These are phyloP conservation scores for Penicillium mononematosum DNA, from an alignment of 495 filamentous ascomycete species.

Conservation along the genomic window DNA sequence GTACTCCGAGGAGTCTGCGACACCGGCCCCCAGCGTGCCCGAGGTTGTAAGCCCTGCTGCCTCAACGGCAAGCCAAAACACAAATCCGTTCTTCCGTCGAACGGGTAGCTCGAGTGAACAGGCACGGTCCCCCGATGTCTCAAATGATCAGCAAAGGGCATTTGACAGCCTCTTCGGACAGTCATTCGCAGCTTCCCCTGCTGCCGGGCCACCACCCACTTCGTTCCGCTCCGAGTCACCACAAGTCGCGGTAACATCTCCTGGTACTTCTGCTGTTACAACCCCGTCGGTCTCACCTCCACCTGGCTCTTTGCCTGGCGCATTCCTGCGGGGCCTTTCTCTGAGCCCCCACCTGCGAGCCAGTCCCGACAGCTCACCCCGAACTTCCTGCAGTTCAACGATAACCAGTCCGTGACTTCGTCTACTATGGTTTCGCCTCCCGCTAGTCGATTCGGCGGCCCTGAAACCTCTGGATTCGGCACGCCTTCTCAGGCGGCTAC, in stretches of 20 bases:
- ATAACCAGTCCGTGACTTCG: conserved; percentile 66
- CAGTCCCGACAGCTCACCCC: conserved; percentile 73
- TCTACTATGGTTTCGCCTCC: conserved; percentile 82
- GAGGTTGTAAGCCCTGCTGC: conserved; percentile 62
- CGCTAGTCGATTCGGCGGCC: conserved; percentile 62
- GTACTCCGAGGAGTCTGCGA: conserved; percentile 37
- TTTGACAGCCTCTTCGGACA: conserved; percentile 93
- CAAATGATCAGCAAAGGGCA: conserved; percentile 58
- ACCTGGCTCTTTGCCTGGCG: conserved; percentile 38
- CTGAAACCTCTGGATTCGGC: conserved; percentile 54
- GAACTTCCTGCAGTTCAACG: conserved; percentile 64
- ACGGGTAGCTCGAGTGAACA: conserved; percentile 63
- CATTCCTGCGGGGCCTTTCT: conserved; percentile 30
- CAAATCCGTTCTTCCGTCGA: conserved; percentile 86
- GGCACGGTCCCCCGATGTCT: conserved; percentile 43
- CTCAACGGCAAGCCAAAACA: conserved; percentile 73
- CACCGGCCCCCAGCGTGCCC: conserved; percentile 44
- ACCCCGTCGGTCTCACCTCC: conserved; percentile 65
- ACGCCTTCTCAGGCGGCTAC: conserved; percentile 54
- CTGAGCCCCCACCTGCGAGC: conserved; percentile 58
- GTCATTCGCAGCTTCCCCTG: conserved; percentile 54
- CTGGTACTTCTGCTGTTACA: conserved; percentile 43
- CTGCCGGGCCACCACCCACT: conserved; percentile 52
- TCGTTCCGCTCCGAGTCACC: conserved; percentile 66
- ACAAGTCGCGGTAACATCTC: conserved; percentile 34